A percentile compares a stretch with the other conserved stretches of the same genome.
phyloP scores from a whole-genome alignment of 495 filamentous ascomycete species.

The Schizothecium vesticola region DNA sequence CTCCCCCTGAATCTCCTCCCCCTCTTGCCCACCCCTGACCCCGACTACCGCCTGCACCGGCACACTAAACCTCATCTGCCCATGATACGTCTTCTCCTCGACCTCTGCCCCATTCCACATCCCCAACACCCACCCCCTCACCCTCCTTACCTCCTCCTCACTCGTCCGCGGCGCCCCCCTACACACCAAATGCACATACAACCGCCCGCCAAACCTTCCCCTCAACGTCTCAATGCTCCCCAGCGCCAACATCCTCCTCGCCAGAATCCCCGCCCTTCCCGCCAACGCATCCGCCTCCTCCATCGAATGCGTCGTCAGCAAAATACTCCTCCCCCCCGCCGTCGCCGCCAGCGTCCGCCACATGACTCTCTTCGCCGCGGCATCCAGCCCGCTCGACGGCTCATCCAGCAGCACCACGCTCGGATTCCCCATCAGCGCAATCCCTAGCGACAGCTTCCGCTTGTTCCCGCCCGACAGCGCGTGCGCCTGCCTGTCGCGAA shows the following conservation, averaged over 20 bases:
- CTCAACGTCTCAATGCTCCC: constrained; percentile 58
- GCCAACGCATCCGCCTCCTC: constrained; percentile 75
- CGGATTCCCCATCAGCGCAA: constrained; percentile 70
- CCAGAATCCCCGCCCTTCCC: constrained; percentile 63
- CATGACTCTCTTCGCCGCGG: constrained; percentile 68
- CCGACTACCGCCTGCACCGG: constrained; percentile 34
- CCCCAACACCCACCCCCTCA: constrained; percentile 56
- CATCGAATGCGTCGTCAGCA: constrained; percentile 75
- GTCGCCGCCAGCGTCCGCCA: constrained; percentile 61
- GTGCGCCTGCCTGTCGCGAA: constrained; percentile 55
- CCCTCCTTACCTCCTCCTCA: constrained; percentile 55
- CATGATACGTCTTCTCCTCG: constrained; percentile 73
- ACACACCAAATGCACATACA: constrained; percentile 70
- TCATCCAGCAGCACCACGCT: constrained; percentile 68
- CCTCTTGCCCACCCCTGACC: background rate
- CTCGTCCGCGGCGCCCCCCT: constrained; percentile 63
- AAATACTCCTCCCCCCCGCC: constrained; percentile 53
- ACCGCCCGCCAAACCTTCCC: constrained; percentile 52
- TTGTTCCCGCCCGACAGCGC: constrained; percentile 71
- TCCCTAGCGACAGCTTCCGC: constrained; percentile 64
- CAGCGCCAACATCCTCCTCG: constrained; percentile 64
- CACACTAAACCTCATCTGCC: constrained; percentile 73
- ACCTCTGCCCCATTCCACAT: constrained; percentile 54
- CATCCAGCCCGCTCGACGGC: constrained; percentile 64
- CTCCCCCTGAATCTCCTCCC: constrained; percentile 3